Evolutionary conservation across 768 basidiomycete genomes (phyloP).

Genomic region (Suillus americanus): DNA sequence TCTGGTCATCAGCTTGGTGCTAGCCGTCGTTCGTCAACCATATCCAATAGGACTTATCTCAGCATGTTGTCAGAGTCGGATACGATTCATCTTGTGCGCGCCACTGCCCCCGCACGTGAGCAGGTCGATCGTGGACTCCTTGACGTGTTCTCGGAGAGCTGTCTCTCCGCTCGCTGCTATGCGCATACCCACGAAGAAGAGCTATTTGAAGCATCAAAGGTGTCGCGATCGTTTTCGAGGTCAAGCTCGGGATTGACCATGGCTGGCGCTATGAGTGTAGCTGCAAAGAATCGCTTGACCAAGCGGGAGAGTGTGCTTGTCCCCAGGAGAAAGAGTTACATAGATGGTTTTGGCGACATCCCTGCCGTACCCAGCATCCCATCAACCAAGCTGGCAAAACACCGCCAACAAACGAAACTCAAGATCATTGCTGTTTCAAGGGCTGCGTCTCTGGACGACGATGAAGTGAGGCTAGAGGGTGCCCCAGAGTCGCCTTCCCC

Average conservation of each 20-base stretch:
- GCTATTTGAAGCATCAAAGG: slow-evolving; percentile 55
- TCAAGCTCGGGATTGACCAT: slow-evolving; percentile 62
- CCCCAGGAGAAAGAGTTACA: slow-evolving; percentile 54
- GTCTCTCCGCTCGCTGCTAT: slow-evolving; percentile 65
- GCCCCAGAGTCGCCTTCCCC: slow-evolving; percentile 36
- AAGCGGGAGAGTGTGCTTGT: slow-evolving; percentile 73
- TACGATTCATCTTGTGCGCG: slow-evolving; percentile 65
- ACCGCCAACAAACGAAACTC: slow-evolving; percentile 28
- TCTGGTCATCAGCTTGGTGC: slow-evolving; percentile 18
- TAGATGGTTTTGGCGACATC: slow-evolving; percentile 20
- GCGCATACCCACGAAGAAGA: slow-evolving; percentile 63
- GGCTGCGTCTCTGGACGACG: slow-evolving; percentile 19
- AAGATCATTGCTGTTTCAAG: slow-evolving; percentile 26
- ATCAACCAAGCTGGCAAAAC: slow-evolving; percentile 15
- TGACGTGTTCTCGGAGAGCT: slow-evolving; percentile 79
- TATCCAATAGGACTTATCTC: slow-evolving; percentile 63
- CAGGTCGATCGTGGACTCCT: slow-evolving; percentile 75
- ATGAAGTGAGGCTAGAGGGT: slow-evolving; percentile 24
- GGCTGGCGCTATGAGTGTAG: slow-evolving; percentile 52
- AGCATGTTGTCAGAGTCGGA: slow-evolving; percentile 45
- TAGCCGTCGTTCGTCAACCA: slow-evolving; percentile 62
- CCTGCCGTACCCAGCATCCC: neutral
- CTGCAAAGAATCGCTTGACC: slow-evolving; percentile 56
- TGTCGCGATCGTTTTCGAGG: slow-evolving; percentile 46
- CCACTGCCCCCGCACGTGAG: slow-evolving; percentile 61